Evolutionary conservation across 164 flowering plant genomes (phyloP), one percentile per base, ranked within the genome.

Genomic region (Chimonanthus praecox): DNA sequence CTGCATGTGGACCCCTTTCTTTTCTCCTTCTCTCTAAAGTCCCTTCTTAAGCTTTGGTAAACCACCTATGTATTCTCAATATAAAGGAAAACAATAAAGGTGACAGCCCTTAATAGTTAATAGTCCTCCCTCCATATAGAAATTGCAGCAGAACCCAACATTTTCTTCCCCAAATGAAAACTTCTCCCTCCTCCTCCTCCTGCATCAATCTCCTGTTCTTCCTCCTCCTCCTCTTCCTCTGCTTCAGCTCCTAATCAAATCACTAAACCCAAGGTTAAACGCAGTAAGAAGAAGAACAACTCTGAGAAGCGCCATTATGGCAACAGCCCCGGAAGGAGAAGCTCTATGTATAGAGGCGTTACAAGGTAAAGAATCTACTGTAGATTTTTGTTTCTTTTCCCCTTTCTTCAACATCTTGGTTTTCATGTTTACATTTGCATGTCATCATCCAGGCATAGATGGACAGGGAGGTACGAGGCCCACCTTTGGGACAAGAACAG

Each of bases 381-480:
- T 20, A 21, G 3, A 4, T n/a, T 13, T 15, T 18, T 43, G 11
- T 10, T 65, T 50, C 4, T 4, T 54, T 49, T 6, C 4, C 60
- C 16, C 4, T 54, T 69, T 47, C 65, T 61, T 33, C 68, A 68
- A 68, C 70, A 48, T 33, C 21, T 64, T 18, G 48, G 3, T 62
- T 62, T 71, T 71, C n/a, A 4, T 62, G 18, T 7, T 20, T 70
- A 15, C 20, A 60, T 44, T 68, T 85, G 88, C 75, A 49, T 76
- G 78, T 73, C 13, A 58, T 47, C 20, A 69, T 69, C 18, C 86
- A 95, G 99, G 84, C 99, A 95, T 69, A 85, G 97, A 81, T 91
- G 96, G 96, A 90, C 99, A 3, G 97, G 98, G 46, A 87, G 97
- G 74, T 95, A 76, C 80, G 99, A 95, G 78, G 98, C 98, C 70